These are phyloP conservation scores for Penicillium robsamsonii DNA, from an alignment of 495 filamentous ascomycete genomes.

Conservation along the genomic window DNA sequence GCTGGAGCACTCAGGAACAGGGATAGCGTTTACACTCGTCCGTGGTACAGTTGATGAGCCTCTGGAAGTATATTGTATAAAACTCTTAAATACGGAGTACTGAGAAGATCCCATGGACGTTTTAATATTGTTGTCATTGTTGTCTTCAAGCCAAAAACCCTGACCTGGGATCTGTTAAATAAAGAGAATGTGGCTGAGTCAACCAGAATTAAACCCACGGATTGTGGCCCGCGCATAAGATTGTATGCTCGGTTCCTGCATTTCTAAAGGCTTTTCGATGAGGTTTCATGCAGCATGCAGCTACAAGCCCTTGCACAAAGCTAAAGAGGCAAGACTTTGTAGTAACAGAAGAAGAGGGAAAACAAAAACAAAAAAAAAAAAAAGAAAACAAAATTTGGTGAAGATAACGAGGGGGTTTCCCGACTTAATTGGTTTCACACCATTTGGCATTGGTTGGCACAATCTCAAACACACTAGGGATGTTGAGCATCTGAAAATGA, in stretches of 20 bases:
- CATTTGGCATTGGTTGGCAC: not conserved
- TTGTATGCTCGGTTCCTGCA: slow-evolving; percentile 3
- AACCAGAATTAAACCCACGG: not conserved
- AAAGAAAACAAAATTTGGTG: not conserved
- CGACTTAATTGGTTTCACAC: not conserved
- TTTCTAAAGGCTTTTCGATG: not conserved
- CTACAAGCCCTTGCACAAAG: not conserved
- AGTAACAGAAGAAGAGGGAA: not conserved
- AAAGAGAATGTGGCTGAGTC: slow-evolving; percentile 4
- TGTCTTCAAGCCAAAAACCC: not conserved
- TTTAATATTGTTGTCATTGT: not conserved
- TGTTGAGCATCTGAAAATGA: slow-evolving; percentile 13
- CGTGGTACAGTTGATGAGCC: slow-evolving; percentile 21
- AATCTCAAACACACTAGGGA: slow-evolving; percentile 18
- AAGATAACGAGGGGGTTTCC: not conserved
- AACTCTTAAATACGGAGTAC: not conserved
- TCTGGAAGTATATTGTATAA: not conserved
- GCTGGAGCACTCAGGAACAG: slow-evolving; percentile 40
- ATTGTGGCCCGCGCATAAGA: not conserved
- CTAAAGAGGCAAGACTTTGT: not conserved
- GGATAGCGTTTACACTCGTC: slow-evolving; percentile 26
- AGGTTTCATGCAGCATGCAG: slow-evolving; percentile 6
- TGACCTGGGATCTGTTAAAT: not conserved
- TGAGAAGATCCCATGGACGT: not conserved
- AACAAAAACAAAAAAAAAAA: no score